Evolutionary conservation across 768 basidiomycete species (phyloP), one percentile per base, ranked within the genome.

Genomic region (Boletus fagicola): DNA sequence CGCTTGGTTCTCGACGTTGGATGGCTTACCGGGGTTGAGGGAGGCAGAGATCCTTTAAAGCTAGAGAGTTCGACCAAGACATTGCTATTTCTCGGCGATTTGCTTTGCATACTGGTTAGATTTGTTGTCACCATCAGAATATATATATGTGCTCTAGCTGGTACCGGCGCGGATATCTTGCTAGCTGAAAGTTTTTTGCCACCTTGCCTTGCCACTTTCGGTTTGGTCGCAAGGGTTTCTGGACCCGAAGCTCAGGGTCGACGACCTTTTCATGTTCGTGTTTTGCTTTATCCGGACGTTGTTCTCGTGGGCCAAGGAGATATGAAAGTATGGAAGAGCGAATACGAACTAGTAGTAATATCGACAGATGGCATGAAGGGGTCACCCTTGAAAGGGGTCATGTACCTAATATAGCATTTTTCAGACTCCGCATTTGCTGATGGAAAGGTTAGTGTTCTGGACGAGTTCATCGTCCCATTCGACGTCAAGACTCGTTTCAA

Each of bases 401-500:
- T 5, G 22, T 59, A 16, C 61, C 57, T 38, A 48, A 61, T 68
- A 35, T 50, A 22, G 60, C 0, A 11, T 8, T 16, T 61, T 66
- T 40, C 7, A 54, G 10, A 64, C 69, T 70, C 70, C 69, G 70
- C 60, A 22, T 16, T 43, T 45, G 36, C 56, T 54, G 50, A 28
- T 39, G 35, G n/a, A 44, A 48, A 51, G 15, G 28, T 30, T 62
- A 40, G 51, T 39, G 42, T 51, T n/a, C 36, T 59, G 38, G 53
- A 56, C 28, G 62, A 53, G 69, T 61, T 60, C 60, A 62, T 67
- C 67, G 69, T 64, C 70, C 61, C 56, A 67, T 67, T 67, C 74
- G 74, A 73, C 71, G 70, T 74, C 75, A 71, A 76, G 68, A 70
- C 74, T 56, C 51, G 57, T 57, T 53, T 58, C 68, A 64, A 74